Base-by-base conservation (phyloP, 2,329 filamentous ascomycete species). In the Cytospora paraplurivora region DNA sequence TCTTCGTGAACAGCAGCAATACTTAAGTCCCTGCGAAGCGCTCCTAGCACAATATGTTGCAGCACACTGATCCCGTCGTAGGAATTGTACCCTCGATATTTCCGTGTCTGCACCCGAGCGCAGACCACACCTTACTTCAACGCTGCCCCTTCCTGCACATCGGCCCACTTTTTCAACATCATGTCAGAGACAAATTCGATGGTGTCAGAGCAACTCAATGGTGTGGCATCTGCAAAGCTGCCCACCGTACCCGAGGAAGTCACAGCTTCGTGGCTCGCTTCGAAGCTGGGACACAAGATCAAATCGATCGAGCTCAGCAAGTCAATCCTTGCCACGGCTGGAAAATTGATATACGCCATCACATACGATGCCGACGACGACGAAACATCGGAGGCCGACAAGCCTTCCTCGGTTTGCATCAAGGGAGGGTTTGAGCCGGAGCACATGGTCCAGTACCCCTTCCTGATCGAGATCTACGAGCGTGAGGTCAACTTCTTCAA, bases 331-430 rank as follows among this genome's bases (percentile, higher is more conserved):
- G 71, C 70, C 32, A 72, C 72, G 15, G 71, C 59, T 27, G 69
- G 69, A 65, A 73, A 73, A 64, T 60, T 74, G 11, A 72, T 74
- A 59, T 72, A 67, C 65, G 62, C 67, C 27, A 68, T 76, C 44
- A 68, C 67, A 0, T 76, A 74, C 63, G 69, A 72, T 33, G 56
- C 73, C 37, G 71, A 63, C 6, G 52, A 56, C 34, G n/a, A 17
- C 2, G 52, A 62, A 19, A 51, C 68, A 0, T 33, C 62, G 7
- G 67, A 69, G 7, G 7, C 7, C 51, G 38, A 4, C 41, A 68
- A 62, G 15, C 64, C 75, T 51, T 37, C 52, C 13, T 50, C 17
- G 2, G 15, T 63, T n/a, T 63, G 62, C 52, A 49, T 63, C 19
- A 63, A 63, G 34, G 62, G 62, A 10, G 56, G 57, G 12, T 63